Conservation (phyloP, 164 flowering plant genomes). For the Brasenia schreberi region DNA sequence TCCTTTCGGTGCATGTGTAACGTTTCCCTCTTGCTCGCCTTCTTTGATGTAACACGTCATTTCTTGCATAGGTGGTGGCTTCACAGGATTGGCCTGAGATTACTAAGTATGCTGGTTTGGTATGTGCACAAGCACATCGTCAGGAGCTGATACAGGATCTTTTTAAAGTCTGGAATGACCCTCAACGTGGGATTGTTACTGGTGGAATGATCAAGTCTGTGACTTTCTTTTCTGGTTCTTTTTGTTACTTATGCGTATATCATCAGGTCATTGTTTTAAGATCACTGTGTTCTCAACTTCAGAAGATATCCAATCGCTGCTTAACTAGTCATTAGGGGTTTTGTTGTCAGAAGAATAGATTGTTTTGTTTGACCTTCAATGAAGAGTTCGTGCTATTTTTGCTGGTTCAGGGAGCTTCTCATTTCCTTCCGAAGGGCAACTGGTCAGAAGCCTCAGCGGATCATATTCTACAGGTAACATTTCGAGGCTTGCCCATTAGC, state of each 20-base stretch:
- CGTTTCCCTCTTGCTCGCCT: not conserved
- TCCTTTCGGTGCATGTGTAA: no score
- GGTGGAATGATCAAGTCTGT: slow-evolving; percentile 75
- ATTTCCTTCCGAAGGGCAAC: slow-evolving; percentile 83
- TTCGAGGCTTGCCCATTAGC: not conserved
- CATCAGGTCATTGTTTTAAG: no score
- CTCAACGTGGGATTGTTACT: slow-evolving; percentile 39
- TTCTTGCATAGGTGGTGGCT: slow-evolving; percentile 47
- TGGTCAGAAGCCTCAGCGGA: slow-evolving; percentile 84
- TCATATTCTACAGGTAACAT: slow-evolving; percentile 74
- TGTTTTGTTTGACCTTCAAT: no score
- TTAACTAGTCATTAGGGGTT: no score
- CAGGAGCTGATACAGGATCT: slow-evolving; percentile 73
- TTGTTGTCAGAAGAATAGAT: no score
- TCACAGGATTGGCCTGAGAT: slow-evolving; percentile 84
- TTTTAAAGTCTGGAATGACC: slow-evolving; percentile 59
- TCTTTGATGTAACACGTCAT: not conserved
- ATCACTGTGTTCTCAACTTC: no score
- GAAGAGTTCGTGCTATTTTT: not conserved
- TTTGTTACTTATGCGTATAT: not conserved
- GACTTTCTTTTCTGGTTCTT: not conserved
- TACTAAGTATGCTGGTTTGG: slow-evolving; percentile 71
- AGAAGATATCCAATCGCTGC: no score
- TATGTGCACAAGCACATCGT: slow-evolving; percentile 71
- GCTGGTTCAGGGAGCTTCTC: slow-evolving; percentile 63